Base-by-base conservation (phyloP, 805 yeast genomes). In the Metschnikowia orientalis region DNA sequence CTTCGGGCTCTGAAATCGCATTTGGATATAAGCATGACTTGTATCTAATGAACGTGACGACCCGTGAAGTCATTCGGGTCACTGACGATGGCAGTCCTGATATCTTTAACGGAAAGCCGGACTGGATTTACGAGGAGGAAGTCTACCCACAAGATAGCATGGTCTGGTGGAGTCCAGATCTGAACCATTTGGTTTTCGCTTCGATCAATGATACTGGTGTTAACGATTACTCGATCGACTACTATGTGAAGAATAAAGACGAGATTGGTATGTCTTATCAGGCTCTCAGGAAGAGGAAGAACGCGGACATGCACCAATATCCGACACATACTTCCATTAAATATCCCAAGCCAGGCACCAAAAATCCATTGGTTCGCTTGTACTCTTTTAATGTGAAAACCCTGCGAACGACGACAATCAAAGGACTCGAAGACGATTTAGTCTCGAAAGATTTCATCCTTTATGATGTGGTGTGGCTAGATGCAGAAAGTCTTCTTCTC, bases 121-220 rank as follows among this genome's bases (percentile, higher is more conserved):
- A 83, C 49, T 84, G 94, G 92, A 79, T 83, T 2, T 83, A 83
- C 53, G 94, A 84, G 53, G 94, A 84, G 50, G 95, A 84, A 48
- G 84, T 84, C 1, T 56, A 78, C 8, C 69, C 69, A 0, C 47
- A 59, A 10, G 89, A 81, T 41, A 57, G 53, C 21, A 76, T 82
- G 0, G 59, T 82, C 8, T 82, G 87, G 83, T 83, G 90, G 88
- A 61, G 79, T 10, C 79, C 81, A 1, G 75, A 77, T 41, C 83
- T 79, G 42, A 53, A 73, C 2, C 61, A 61, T 34, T 41, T 82
- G 28, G 61, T 79, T 0, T 84, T 63, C 46, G 67, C 81, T 40
- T 69, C 61, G 41, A 66, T 74, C 14, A 69, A 83, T 46, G 89
- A 82, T 41, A 66, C 81, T 0, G 48, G 62, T 0, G 92, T 83